These are phyloP conservation scores for Mallotus nudiflorus DNA, from an alignment of 345 rosid genomes.

Conservation along the genomic window DNA sequence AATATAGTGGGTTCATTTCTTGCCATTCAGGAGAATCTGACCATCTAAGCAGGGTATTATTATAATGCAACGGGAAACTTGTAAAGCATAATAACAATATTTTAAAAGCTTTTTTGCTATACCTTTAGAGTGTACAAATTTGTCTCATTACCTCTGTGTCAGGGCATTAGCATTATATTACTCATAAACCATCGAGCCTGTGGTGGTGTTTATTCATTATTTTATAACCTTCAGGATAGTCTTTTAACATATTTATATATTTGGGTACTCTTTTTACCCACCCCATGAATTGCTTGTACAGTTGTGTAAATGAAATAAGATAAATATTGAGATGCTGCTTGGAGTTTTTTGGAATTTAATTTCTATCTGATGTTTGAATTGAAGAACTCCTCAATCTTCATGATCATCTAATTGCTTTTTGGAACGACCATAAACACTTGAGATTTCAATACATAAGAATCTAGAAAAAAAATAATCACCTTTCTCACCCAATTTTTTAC, in stretches of 20 bases:
- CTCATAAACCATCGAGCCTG: no score
- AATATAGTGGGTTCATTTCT: constrained; percentile 74
- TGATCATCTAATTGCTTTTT: neutral
- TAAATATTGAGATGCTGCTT: neutral
- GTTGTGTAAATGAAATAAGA: neutral
- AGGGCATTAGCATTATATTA: no score
- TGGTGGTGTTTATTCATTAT: no score
- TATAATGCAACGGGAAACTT: neutral
- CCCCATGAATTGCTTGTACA: neutral
- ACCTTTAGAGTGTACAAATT: no score
- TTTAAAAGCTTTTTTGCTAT: neutral
- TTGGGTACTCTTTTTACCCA: no score
- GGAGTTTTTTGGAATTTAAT: neutral
- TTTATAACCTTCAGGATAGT: no score
- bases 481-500: no score
- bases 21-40: constrained; percentile 82
- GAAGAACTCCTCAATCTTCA: neutral
- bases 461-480: no score
- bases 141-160: no score
- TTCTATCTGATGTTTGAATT: neutral
- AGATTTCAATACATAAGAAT: neutral
- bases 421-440: neutral
- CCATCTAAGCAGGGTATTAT: constrained; percentile 46
- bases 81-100: neutral
- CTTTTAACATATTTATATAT: no score